Percentiles rank a stretch among this genome's conserved stretches.
Conservation (phyloP, 352 stramenopile genomes). For the Pythium sp. region DNA sequence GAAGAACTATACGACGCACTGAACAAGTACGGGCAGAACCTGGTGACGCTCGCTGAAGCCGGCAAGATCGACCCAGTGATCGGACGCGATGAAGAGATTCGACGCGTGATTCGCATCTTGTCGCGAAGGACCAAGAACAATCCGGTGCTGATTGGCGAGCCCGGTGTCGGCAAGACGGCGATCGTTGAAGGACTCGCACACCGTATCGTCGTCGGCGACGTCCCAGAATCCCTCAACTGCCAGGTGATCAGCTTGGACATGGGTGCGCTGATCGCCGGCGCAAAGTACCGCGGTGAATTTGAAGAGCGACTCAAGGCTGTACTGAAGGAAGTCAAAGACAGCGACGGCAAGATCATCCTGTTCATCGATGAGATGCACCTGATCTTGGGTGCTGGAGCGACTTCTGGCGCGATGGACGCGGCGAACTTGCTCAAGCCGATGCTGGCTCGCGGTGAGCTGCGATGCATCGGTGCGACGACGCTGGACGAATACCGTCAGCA, state of each 20-base stretch:
- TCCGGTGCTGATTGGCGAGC: constrained; percentile 94
- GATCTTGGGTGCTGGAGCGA: constrained; percentile 93
- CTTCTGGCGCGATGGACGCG: constrained; percentile 94
- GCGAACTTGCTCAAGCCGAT: constrained; percentile 98
- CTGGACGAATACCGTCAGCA: constrained; percentile 97
- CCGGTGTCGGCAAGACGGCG: constrained; percentile 96
- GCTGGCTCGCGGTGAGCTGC: constrained; percentile 94
- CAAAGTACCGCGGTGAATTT: constrained; percentile 98
- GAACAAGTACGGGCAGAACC: constrained; percentile 95
- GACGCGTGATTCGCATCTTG: constrained; percentile 94
- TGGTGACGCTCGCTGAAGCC: constrained; percentile 89
- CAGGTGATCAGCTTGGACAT: constrained; percentile 95
- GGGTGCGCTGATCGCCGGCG: constrained; percentile 94
- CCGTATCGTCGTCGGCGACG: constrained; percentile 95
- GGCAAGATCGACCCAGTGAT: constrained; percentile 99
- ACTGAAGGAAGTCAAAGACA: constrained; percentile 91
- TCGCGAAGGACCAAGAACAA: constrained; percentile 98
- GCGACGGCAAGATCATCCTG: constrained; percentile 96
- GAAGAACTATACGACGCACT: constrained; percentile 93
- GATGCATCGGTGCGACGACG: constrained; percentile 97
- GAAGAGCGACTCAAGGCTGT: constrained; percentile 97
- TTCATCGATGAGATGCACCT: constrained; percentile 99
- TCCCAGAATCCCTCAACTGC: constrained; percentile 92
- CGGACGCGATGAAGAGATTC: constrained; percentile 96
- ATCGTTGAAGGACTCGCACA: constrained; percentile 95